Evolutionary conservation across 495 filamentous ascomycete species (phyloP).

Genomic region (Margaritispora aquatica): DNA sequence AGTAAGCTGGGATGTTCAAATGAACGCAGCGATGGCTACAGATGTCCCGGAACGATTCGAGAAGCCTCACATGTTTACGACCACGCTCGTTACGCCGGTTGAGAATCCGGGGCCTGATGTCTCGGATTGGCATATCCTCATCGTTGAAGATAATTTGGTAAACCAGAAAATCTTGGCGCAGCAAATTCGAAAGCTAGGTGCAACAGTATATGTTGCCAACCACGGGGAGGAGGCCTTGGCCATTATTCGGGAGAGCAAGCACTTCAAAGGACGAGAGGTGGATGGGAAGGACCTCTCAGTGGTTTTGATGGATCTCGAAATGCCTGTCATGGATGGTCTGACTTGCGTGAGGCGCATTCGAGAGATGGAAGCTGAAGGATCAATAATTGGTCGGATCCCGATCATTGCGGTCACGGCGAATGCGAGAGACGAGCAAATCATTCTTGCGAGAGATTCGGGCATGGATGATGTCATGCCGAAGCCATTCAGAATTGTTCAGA

Average conservation of each 20-base stretch:
- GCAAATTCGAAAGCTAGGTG: conserved; percentile 64
- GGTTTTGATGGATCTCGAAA: conserved; percentile 79
- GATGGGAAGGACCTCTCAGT: conserved; percentile 47
- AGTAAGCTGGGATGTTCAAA: conserved; percentile 6
- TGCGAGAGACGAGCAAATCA: conserved; percentile 61
- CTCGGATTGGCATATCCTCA: conserved; percentile 41
- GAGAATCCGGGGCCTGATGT: background rate
- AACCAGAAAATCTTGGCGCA: conserved; percentile 61
- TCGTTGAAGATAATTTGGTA: conserved; percentile 82
- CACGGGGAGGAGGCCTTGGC: conserved; percentile 71
- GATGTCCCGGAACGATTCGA: background rate
- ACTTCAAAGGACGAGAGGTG: conserved; percentile 16
- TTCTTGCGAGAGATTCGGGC: conserved; percentile 43
- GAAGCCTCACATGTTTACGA: background rate
- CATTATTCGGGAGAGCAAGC: conserved; percentile 20
- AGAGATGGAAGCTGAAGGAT: conserved; percentile 48
- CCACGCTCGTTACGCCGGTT: background rate
- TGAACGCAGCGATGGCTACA: background rate
- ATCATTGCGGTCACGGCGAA: conserved; percentile 81
- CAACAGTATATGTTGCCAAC: conserved; percentile 62
- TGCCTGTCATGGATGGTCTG: conserved; percentile 84
- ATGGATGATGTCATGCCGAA: conserved; percentile 73
- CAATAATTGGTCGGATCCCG: conserved; percentile 53
- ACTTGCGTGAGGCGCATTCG: conserved; percentile 66
- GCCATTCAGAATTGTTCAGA: conserved; percentile 66